Base-by-base conservation (phyloP, 2,329 filamentous ascomycete species). In the Sclerotinia nivalis region DNA sequence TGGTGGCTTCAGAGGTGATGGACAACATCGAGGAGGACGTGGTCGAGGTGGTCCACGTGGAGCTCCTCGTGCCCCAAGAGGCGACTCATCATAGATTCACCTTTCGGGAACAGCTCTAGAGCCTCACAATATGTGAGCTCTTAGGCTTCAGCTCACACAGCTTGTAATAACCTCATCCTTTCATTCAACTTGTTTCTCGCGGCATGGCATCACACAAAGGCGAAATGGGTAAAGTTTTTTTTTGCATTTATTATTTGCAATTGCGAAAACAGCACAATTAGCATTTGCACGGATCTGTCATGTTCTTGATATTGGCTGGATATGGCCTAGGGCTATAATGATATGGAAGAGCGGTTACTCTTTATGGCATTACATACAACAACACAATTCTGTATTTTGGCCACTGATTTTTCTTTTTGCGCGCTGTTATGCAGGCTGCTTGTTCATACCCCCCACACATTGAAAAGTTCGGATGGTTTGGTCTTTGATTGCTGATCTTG, bases 1-100 rank as follows among this genome's bases (percentile, higher is more conserved):
- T 68, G 81, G 81, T 45, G 77, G 77, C 15, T 74, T 74, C 69
- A 76, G 78, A 66, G 77, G 79, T 31, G 79, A 79, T 67, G 79
- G 70, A 15, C 34, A 84, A 50, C 80, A 81, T 71, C 74, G 83
- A 65, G 40, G 55, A n/a, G 76, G 77, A 71, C 73, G 77, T 67
- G 75, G 72, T 45, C 71, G 75, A 59, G 72, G 75, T 66, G 73
- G 73, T 66, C 64, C 62, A 22, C 59, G 71, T 58, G 71, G 73
- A 37, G 70, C 72, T 43, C 73, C 69, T 62, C 72, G 77, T 67
- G 75, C 69, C 34, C 75, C 67, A 64, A 69, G 67, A 69, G 67
- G 67, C 31, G 67, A 69, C 34, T 69, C 58, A 25, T 69, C 67
- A 45, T 69, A 69, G 37, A 55, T 52, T 40, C n/a, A 50, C 52